These are phyloP conservation scores for Glycine latifolia DNA, from an alignment of 306 rosid species.

Conservation along the genomic window DNA sequence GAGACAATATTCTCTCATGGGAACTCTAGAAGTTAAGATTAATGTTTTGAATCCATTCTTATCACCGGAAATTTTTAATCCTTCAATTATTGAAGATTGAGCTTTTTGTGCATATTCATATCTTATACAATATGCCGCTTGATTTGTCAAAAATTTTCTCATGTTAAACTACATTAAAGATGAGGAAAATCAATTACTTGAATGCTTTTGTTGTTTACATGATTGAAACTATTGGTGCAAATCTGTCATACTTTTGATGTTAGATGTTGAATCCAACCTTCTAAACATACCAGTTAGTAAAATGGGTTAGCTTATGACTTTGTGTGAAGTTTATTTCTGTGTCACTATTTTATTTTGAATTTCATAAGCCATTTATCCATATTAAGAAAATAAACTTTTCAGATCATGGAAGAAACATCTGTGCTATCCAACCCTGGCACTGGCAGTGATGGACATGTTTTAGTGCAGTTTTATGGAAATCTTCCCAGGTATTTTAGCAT, in stretches of 20 bases:
- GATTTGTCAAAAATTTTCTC: constrained; percentile 10
- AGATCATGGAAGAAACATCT: constrained; percentile 59
- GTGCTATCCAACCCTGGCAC: constrained; percentile 46
- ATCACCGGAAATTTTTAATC: not conserved
- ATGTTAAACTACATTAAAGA: constrained; percentile 1
- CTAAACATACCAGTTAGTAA: constrained; percentile 19
- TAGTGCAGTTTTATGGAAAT: constrained; percentile 63
- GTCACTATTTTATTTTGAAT: constrained; percentile 4
- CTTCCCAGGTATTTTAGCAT: constrained; percentile 48
- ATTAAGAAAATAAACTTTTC: constrained; percentile 35
- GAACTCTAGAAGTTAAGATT: constrained; percentile 10
- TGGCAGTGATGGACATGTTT: constrained; percentile 55
- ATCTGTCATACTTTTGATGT: constrained; percentile 26
- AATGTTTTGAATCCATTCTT: not conserved
- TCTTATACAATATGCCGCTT: not conserved
- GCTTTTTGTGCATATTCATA: not conserved
- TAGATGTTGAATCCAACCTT: constrained; percentile 30
- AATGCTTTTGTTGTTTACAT: constrained; percentile 15
- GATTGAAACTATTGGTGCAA: not conserved
- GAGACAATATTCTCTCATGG: not conserved
- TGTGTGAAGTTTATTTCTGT: constrained; percentile 23
- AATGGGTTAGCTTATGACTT: constrained; percentile 29
- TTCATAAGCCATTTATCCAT: constrained; percentile 33
- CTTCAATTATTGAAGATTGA: constrained; percentile 30
- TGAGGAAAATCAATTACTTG: not conserved